Evolutionary conservation across 2,329 filamentous ascomycete species (phyloP).

Genomic region (Claviceps purpurea): DNA sequence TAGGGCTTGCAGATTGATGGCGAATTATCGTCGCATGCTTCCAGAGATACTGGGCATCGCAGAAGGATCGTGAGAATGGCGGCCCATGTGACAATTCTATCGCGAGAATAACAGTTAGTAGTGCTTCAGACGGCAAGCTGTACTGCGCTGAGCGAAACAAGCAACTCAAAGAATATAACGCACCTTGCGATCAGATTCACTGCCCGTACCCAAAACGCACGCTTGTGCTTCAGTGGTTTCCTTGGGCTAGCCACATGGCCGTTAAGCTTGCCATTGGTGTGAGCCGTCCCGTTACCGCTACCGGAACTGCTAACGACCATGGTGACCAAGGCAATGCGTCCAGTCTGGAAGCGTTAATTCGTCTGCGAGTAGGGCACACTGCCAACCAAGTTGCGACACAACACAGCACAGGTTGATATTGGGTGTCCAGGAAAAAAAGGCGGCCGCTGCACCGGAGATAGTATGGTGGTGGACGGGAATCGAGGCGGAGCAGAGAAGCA

Average conservation of each 20-base stretch:
- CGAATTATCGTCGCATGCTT: constrained; percentile 53
- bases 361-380: background rate
- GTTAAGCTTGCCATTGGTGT: constrained; percentile 20
- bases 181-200: constrained; percentile 44
- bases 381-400: background rate
- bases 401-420: background rate
- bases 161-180: constrained; percentile 5
- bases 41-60: constrained; percentile 60
- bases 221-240: constrained; percentile 11
- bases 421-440: background rate
- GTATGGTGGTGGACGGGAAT: background rate
- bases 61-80: constrained; percentile 68
- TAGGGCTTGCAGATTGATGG: constrained; percentile 77
- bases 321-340: background rate
- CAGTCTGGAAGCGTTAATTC: background rate
- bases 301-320: constrained; percentile 22
- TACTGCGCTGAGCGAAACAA: background rate
- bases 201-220: constrained; percentile 22
- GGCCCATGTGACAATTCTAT: constrained; percentile 74
- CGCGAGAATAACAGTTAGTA: background rate
- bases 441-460: background rate
- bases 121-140: background rate
- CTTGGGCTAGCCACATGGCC: constrained; percentile 15
- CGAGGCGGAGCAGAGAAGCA: background rate
- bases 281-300: constrained; percentile 26